A percentile compares a stretch with the other conserved stretches of the same genome.
Evolutionary conservation across 768 basidiomycete genomes (phyloP).

Genomic region (Tulasnella sp.): DNA sequence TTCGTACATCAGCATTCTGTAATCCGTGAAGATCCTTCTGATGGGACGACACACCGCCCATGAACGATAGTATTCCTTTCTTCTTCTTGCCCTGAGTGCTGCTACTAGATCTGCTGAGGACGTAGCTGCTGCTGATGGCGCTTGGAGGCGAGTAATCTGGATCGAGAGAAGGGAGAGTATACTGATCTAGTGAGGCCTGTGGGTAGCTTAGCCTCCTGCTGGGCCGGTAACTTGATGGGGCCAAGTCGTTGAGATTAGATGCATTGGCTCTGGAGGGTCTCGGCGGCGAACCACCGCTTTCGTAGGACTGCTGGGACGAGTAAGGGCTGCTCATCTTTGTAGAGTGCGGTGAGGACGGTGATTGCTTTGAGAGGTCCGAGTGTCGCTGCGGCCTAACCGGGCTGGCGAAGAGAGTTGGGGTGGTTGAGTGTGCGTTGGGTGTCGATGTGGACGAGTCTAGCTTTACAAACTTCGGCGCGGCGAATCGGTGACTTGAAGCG

Average conservation of each 20-base stretch:
- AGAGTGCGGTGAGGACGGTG: not conserved
- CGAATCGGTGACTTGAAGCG: too few relatives aligned
- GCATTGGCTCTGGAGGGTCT: conserved; percentile 84
- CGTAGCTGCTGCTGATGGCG: not conserved
- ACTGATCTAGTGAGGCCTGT: not conserved
- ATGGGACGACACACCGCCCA: conserved; percentile 27
- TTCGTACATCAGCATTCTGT: too few relatives aligned
- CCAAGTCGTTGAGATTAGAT: conserved; percentile 57
- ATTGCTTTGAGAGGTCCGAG: not conserved
- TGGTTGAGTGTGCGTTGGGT: too few relatives aligned
- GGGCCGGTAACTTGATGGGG: not conserved
- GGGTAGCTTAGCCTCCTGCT: conserved; percentile 14
- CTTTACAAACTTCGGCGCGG: too few relatives aligned
- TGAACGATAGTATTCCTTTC: conserved; percentile 28
- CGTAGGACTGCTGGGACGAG: conserved; percentile 1
- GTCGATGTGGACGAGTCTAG: too few relatives aligned
- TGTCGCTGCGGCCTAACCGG: not conserved
- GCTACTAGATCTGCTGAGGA: not conserved
- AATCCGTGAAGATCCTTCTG: not conserved
- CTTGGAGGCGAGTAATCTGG: not conserved
- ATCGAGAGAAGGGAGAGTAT: conserved; percentile 3
- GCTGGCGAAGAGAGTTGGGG: too few relatives aligned
- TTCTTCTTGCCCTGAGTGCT: not conserved
- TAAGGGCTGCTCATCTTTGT: not conserved
- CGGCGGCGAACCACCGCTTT: conserved; percentile 52